Conservation (phyloP, 2,329 filamentous ascomycete genomes). For the Xylaria sp. region DNA sequence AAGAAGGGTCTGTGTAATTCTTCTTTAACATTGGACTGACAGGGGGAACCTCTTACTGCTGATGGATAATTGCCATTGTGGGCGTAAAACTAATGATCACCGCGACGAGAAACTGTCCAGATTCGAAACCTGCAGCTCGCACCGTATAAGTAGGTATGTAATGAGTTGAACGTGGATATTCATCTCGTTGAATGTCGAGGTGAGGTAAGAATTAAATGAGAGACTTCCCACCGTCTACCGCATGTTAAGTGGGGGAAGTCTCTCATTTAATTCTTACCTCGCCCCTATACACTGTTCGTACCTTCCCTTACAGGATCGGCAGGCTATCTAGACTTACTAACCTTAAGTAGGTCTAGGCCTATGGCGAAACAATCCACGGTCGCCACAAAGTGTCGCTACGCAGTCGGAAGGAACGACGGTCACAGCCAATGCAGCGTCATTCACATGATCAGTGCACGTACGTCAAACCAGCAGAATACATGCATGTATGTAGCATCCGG, state of each 20-base stretch:
- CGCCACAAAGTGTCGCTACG: not conserved
- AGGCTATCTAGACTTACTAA: not conserved
- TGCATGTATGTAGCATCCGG: not conserved
- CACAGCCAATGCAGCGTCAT: not conserved
- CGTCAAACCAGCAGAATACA: not conserved
- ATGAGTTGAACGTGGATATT: not conserved
- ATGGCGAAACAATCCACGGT: not conserved
- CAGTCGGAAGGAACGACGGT: not conserved
- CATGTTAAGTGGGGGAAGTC: too few relatives aligned
- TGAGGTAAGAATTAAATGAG: too few relatives aligned
- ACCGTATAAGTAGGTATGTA: not conserved
- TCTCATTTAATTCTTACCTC: too few relatives aligned
- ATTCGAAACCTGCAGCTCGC: not conserved
- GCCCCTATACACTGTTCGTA: not conserved
- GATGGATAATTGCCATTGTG: not conserved
- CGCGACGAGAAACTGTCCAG: not conserved
- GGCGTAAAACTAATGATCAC: not conserved
- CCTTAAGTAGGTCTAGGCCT: not conserved
- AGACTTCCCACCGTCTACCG: too few relatives aligned
- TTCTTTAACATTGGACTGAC: too few relatives aligned
- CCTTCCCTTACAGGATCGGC: not conserved
- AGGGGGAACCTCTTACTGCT: not conserved
- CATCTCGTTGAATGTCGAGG: not conserved
- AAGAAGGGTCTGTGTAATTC: not conserved
- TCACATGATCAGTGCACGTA: not conserved